These are phyloP conservation scores for Polychytrium aggregatum DNA, from an alignment of 192 early-diverging fungal genomes.

Conservation along the genomic window DNA sequence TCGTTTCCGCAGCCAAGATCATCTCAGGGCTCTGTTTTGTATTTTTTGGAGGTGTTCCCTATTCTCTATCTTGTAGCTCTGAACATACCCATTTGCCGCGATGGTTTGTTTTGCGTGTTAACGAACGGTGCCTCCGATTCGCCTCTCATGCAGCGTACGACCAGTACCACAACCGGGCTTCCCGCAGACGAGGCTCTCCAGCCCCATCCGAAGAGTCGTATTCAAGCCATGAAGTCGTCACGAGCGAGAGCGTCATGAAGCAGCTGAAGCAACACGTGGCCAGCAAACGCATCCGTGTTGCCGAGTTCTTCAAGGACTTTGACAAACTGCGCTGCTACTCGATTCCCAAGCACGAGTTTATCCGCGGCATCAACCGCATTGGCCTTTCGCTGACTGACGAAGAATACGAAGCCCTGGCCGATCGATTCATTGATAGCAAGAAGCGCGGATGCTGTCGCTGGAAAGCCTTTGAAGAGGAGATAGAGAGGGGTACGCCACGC, in stretches of 20 bases:
- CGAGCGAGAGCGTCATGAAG: conserved; percentile 11
- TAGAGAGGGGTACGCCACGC: conserved; percentile 23
- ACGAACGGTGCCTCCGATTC: background rate
- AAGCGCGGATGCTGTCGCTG: conserved; percentile 21
- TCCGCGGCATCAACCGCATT: conserved; percentile 34
- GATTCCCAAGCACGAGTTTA: conserved; percentile 37
- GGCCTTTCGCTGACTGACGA: conserved; percentile 18
- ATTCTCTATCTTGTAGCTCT: too few species aligned
- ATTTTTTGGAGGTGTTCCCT: too few species aligned
- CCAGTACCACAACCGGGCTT: background rate
- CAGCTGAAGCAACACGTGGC: conserved; percentile 18
- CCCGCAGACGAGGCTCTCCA: background rate
- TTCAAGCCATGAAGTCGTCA: too few species aligned
- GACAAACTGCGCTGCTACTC: conserved; percentile 40
- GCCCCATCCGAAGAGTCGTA: too few species aligned
- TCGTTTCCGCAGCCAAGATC: background rate
- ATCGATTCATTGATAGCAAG: conserved; percentile 21
- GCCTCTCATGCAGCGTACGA: conserved; percentile 2
- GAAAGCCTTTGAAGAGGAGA: conserved; percentile 28
- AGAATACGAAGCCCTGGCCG: conserved; percentile 26
- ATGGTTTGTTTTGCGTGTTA: too few species aligned
- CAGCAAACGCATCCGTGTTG: conserved; percentile 32
- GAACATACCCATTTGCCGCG: too few species aligned
- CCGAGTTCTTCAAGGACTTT: conserved; percentile 45
- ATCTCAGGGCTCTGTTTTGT: too few species aligned